Conservation (phyloP, 306 rosid species). For the Notholithocarpus densiflorus region DNA sequence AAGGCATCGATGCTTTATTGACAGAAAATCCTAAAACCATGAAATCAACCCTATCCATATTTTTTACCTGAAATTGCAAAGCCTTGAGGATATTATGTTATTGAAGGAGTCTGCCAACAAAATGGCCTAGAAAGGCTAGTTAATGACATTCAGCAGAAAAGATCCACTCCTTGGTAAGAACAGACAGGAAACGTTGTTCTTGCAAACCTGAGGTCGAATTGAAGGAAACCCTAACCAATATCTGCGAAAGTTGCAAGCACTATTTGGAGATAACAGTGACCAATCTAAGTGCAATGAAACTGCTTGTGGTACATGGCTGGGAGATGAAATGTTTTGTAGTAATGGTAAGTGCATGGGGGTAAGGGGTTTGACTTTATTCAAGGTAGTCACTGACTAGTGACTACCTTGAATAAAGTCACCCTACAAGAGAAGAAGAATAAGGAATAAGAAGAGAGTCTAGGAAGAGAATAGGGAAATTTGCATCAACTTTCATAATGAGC, state of each 20-base stretch:
- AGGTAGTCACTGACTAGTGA: too few species aligned
- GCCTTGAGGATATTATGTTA: not conserved
- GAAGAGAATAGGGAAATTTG: too few species aligned
- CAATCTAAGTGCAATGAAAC: too few species aligned
- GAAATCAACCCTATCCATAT: not conserved
- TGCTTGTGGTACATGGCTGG: too few species aligned
- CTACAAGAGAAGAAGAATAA: too few species aligned
- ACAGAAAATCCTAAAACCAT: not conserved
- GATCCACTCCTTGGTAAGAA: not conserved
- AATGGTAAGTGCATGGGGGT: too few species aligned
- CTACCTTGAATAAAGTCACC: too few species aligned
- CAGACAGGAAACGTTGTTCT: not conserved
- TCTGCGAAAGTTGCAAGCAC: not conserved
- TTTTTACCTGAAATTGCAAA: not conserved
- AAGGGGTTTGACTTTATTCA: too few species aligned
- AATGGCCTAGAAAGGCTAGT: not conserved
- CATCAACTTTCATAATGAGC: too few species aligned
- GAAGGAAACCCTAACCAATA: not conserved
- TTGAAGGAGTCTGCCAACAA: not conserved
- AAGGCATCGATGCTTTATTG: not conserved
- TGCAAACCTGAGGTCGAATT: not conserved
- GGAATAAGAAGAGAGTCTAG: too few species aligned
- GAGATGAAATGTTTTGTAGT: too few species aligned
- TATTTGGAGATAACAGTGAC: too few species aligned
- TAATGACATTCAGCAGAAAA: not conserved